Conservation (phyloP, 139 green algal species). For the Pleodorina starrii region DNA sequence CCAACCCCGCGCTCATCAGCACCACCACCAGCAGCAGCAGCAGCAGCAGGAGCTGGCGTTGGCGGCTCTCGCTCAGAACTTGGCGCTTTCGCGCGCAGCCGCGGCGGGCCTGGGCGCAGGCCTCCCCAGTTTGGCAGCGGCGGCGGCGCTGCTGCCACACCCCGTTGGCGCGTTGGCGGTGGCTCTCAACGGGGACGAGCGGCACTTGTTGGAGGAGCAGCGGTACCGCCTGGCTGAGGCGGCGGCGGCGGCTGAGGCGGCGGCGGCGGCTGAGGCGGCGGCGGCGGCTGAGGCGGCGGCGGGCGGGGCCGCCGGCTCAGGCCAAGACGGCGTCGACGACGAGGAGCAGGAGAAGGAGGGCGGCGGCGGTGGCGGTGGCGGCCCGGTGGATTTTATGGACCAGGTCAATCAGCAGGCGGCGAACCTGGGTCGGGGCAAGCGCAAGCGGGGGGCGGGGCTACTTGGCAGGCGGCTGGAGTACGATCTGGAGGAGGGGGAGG, state of each 20-base stretch:
- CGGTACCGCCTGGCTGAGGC: neutral
- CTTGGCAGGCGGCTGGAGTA: neutral
- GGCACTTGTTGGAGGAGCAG: neutral
- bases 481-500: neutral
- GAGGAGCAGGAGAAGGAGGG: constrained; percentile 6
- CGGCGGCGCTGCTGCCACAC: neutral
- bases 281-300: neutral
- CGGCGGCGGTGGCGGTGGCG: neutral
- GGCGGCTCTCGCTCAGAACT: constrained; percentile 39
- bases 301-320: neutral
- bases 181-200: neutral
- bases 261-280: neutral
- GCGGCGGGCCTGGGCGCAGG: neutral
- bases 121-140: neutral
- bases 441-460: neutral
- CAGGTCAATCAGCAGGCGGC: neutral
- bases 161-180: neutral
- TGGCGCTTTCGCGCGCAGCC: neutral
- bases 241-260: neutral
- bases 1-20: constrained; percentile 1
- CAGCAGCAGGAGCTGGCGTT: constrained; percentile 62
- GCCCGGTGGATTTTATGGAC: neutral
- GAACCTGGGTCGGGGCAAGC: neutral
- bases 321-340: neutral
- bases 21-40: constrained; percentile 50